Evolutionary conservation across 2,329 filamentous ascomycete species (phyloP).

Genomic region (Pleomassaria siparia): DNA sequence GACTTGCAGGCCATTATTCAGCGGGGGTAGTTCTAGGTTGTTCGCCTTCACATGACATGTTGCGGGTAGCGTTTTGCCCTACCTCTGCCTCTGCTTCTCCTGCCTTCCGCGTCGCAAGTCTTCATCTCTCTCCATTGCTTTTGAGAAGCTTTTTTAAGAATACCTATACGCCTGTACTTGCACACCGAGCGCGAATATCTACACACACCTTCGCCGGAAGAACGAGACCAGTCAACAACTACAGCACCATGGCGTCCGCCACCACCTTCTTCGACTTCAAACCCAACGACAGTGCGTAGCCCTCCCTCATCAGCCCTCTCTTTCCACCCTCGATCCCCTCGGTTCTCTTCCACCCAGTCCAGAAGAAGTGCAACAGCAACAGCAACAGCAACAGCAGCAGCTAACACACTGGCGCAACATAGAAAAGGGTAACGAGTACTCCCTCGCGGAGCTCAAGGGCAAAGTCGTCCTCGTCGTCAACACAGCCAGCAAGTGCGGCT

Average conservation of each 20-base stretch:
- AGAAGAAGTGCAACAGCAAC: too few relatives aligned
- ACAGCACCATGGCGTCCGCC: slow-evolving; percentile 63
- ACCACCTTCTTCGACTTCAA: slow-evolving; percentile 82
- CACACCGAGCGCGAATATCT: neutral
- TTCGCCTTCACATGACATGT: slow-evolving; percentile 6
- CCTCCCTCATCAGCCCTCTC: neutral
- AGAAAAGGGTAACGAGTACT: slow-evolving; percentile 74
- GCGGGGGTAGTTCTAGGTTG: too few relatives aligned
- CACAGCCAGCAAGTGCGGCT: slow-evolving; percentile 97
- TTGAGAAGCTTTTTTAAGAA: neutral
- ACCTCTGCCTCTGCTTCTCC: too few relatives aligned
- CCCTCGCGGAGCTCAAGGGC: slow-evolving; percentile 73
- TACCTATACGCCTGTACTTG: neutral
- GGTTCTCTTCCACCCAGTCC: slow-evolving; percentile 2
- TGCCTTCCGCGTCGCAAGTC: slow-evolving; percentile 4
- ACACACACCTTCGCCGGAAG: neutral
- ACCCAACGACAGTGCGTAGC: slow-evolving; percentile 73
- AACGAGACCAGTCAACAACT: neutral
- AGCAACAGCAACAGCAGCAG: neutral
- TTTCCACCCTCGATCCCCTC: slow-evolving; percentile 1
- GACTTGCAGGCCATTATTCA: neutral
- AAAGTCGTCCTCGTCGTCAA: slow-evolving; percentile 97
- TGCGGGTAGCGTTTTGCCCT: slow-evolving; percentile 9
- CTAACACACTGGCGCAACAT: slow-evolving; percentile 17
- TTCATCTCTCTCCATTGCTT: neutral